phyloP scores from a whole-genome alignment of 495 filamentous ascomycete species.

The Hypoxylon cercidicola region DNA sequence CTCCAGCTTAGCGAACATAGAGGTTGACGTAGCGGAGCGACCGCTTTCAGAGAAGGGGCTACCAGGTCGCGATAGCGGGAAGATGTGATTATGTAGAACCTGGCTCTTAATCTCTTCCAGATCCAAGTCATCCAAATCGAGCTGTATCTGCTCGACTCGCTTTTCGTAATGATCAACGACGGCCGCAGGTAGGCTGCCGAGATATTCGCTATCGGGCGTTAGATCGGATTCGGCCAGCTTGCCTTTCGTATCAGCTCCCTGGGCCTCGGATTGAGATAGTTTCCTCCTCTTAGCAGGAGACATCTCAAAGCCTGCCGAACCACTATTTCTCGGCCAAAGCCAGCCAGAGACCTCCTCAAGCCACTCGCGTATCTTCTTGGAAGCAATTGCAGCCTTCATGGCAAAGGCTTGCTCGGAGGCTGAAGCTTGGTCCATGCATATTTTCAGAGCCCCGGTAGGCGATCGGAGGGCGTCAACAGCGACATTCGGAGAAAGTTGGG shows the following conservation, averaged over 20 bases:
- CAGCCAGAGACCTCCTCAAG: conserved; percentile 78
- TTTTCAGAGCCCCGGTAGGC: conserved; percentile 66
- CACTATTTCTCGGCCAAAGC: conserved; percentile 73
- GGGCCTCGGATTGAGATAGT: conserved; percentile 34
- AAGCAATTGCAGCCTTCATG: conserved; percentile 76
- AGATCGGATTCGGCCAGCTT: conserved; percentile 22
- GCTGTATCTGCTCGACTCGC: conserved; percentile 79
- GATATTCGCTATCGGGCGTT: conserved; percentile 59
- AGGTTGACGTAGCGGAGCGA: conserved; percentile 54
- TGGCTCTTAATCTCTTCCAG: conserved; percentile 92
- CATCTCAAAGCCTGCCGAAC: conserved; percentile 65
- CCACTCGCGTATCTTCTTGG: conserved; percentile 80
- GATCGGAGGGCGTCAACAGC: conserved; percentile 56
- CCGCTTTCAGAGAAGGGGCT: conserved; percentile 61
- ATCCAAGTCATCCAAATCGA: conserved; percentile 80
- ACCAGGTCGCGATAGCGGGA: conserved; percentile 61
- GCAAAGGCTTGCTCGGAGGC: conserved; percentile 76
- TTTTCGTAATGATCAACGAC: conserved; percentile 73
- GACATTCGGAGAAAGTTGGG: conserved; percentile 53
- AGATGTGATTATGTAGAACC: conserved; percentile 81
- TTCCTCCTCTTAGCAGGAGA: conserved; percentile 56
- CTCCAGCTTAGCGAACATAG: conserved; percentile 68
- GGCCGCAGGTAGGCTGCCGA: conserved; percentile 72
- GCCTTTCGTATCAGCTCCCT: conserved; percentile 7
- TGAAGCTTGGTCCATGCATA: conserved; percentile 73